Evolutionary conservation across 2,329 filamentous ascomycete genomes (phyloP), one percentile per base, ranked within the genome.

Genomic region (Sphaerulina populicola): DNA sequence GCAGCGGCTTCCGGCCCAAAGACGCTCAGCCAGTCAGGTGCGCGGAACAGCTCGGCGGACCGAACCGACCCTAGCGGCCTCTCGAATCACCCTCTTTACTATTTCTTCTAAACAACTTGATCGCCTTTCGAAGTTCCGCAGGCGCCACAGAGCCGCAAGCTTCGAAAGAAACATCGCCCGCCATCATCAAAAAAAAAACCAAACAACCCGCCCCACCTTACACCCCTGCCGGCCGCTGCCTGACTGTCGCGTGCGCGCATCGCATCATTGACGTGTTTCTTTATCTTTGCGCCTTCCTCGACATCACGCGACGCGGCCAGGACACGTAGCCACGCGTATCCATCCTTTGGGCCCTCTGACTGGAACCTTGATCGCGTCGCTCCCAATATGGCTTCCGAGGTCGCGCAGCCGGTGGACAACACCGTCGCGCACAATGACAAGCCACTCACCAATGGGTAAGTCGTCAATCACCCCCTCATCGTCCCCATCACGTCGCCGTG

Each of bases 381-480:
- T 27, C 33, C 41, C 52, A 51, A 12, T 48, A 60, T 60, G 57
- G 52, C 57, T 21, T 57, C 57, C 10, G 56, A 58, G 35, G 51
- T 57, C 50, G 56, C 57, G 54, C 57, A 57, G 41, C 45, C 47
- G 39, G 53, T 51, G 51, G 47, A 49, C 44, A 44, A 46, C 29
- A 48, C 51, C 30, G 31, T 52, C 33, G 50, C 46, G 44, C 31
- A 35, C 31, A 54, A 41, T 44, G 55, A 53, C 42, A 53, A 55
- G 46, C 48, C 55, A 9, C 43, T 59, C 41, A 53, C 56, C 10
- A 59, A 59, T 50, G 57, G 57, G 57, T 59, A 56, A 33, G 56
- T 56, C 37, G 11, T 37, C 53, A 27, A 38, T 47, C 49, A 43
- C 14, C 21, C 29, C n/a, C 36, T 27, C 27, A 12, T 42, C 30